phyloP scores from a whole-genome alignment of 371 early-diverging fungal genomes.

The Lichtheimia ornata region DNA sequence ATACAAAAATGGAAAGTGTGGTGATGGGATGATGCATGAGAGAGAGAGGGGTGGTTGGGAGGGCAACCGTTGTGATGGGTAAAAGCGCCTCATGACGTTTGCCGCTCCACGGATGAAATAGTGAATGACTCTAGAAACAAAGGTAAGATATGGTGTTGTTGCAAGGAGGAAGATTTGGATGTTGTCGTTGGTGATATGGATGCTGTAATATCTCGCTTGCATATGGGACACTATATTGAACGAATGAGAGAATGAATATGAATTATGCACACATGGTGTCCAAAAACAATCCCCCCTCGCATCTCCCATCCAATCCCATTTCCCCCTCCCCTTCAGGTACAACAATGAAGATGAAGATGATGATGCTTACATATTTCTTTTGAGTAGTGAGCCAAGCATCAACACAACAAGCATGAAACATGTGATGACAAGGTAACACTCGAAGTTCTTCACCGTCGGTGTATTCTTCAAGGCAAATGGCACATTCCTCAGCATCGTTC shows the following conservation, averaged over 20 bases:
- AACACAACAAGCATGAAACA: conserved; percentile 90
- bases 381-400: conserved; percentile 84
- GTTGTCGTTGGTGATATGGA: not conserved
- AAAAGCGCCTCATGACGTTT: not conserved
- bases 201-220: conserved; percentile 12
- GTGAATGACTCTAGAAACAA: conserved; percentile 2
- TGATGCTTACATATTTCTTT: conserved; percentile 70
- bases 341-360: no score
- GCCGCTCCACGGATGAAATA: not conserved
- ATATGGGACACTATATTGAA: conserved; percentile 5
- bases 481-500: conserved; percentile 80
- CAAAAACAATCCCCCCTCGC: not conserved
- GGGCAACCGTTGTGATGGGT: not conserved
- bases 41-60: not conserved
- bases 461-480: conserved; percentile 94
- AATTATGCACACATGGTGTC: not conserved
- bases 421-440: conserved; percentile 86
- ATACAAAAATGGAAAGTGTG: not conserved
- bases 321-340: no score
- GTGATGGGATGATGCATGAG: conserved; percentile 6
- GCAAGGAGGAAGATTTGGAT: not conserved
- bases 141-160: conserved; percentile 1
- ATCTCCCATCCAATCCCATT: not conserved
- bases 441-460: conserved; percentile 76
- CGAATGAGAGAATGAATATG: not conserved